phyloP scores from a whole-genome alignment of 805 yeast genomes.

The Geotrichum ghanense region DNA sequence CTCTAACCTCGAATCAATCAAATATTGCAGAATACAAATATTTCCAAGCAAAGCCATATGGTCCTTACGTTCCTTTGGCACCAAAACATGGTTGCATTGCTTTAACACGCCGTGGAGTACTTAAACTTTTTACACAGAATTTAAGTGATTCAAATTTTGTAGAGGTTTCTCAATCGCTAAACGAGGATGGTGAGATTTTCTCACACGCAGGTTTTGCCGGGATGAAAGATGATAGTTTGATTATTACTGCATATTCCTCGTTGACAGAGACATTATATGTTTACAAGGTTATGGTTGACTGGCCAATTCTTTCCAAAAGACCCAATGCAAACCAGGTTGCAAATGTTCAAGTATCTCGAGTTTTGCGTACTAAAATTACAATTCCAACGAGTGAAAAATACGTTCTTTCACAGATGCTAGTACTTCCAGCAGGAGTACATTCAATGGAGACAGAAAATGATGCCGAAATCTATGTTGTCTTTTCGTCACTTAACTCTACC shows the following conservation, averaged over 20 bases:
- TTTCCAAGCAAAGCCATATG: slow-evolving; percentile 45
- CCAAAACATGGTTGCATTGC: slow-evolving; percentile 63
- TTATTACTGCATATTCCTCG: slow-evolving; percentile 21
- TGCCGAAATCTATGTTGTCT: slow-evolving; percentile 11
- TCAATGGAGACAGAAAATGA: slow-evolving; percentile 2
- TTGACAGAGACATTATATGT: slow-evolving; percentile 12
- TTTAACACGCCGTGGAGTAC: slow-evolving; percentile 48
- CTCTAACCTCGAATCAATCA: slow-evolving; percentile 11
- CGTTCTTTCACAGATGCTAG: slow-evolving; percentile 7
- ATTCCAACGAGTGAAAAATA: slow-evolving; percentile 4
- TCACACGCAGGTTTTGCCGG: slow-evolving; percentile 20
- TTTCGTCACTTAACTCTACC: slow-evolving; percentile 4
- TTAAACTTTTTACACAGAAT: slow-evolving; percentile 13
- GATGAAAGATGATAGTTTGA: slow-evolving; percentile 17
- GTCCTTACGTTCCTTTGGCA: slow-evolving; percentile 55
- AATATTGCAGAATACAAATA: slow-evolving; percentile 36
- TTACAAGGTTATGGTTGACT: slow-evolving; percentile 21
- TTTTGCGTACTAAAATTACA: slow-evolving; percentile 5
- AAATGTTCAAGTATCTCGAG: neutral
- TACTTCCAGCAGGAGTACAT: neutral
- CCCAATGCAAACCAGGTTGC: slow-evolving; percentile 2
- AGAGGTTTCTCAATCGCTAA: slow-evolving; percentile 33
- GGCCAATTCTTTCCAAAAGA: slow-evolving; percentile 12
- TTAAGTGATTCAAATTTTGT: slow-evolving; percentile 12
- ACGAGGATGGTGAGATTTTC: slow-evolving; percentile 7